phyloP scores from a whole-genome alignment of 1,284 basidiomycete genomes.

The Pseudozyma flocculosa region DNA sequence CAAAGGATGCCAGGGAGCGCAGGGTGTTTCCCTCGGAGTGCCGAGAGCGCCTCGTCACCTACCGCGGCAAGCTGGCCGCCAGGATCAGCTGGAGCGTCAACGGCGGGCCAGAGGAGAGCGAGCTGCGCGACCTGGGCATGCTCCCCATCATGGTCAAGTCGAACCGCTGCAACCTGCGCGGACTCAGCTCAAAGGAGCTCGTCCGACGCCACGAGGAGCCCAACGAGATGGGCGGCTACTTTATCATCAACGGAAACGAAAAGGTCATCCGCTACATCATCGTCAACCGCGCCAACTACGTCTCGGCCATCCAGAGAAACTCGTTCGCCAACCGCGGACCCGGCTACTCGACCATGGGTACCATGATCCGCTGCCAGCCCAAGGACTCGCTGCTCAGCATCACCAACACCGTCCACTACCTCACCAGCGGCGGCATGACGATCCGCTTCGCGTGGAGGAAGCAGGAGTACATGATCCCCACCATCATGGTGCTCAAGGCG shows the following conservation, averaged over 20 bases:
- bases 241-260: constrained; percentile 98
- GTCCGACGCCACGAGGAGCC: constrained; percentile 91
- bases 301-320: constrained; percentile 79
- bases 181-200: constrained; percentile 80
- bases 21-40: constrained; percentile 71
- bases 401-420: constrained; percentile 95
- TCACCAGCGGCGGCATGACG: constrained; percentile 93
- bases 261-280: constrained; percentile 96
- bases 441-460: constrained; percentile 96
- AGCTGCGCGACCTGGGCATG: constrained; percentile 83
- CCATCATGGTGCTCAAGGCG: constrained; percentile 95
- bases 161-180: constrained; percentile 85
- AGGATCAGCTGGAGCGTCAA: constrained; percentile 86
- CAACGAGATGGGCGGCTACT: constrained; percentile 98
- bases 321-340: constrained; percentile 89
- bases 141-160: constrained; percentile 98
- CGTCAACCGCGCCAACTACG: constrained; percentile 84
- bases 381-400: constrained; percentile 52
- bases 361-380: constrained; percentile 90
- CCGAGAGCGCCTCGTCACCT: constrained; percentile 86
- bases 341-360: constrained; percentile 89
- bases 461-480: constrained; percentile 97
- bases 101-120: constrained; percentile 70
- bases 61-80: constrained; percentile 86
- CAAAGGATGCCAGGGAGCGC: constrained; percentile 72